Base-by-base conservation (phyloP, 352 stramenopile genomes). In the Pythium aristosporum region DNA sequence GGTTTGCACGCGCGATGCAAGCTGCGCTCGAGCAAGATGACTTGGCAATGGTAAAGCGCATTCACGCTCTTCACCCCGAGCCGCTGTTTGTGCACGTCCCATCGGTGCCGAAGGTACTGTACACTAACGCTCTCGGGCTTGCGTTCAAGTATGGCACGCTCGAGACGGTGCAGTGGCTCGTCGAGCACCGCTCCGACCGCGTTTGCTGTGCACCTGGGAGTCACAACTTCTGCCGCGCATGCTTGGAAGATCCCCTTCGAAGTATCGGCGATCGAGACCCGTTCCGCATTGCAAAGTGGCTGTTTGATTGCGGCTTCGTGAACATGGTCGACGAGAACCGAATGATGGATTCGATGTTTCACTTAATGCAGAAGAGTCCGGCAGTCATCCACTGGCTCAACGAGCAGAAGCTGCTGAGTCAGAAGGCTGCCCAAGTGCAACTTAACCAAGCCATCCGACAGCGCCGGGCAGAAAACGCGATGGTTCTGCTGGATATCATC, bases 11-110 rank as follows among this genome's bases (percentile, higher is more conserved):
- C 37, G 52, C 37, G 23, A 32, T 59, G 52, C 52, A 49, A 16
- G 41, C 37, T 37, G 52, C 52, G 52, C 52, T 59, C 37, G 37
- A 59, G 52, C 36, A 15, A 1, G 52, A 59, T 37, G 52, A 59
- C 18, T 39, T 59, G 4, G 52, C 34, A 1, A 59, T 59, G 37
- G 32, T 46, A 6, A n/a, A 30, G 34, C 12, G 21, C 36, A 16
- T 48, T 30, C 52, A 58, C 52, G 32, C 34, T 25, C 23, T 49
- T 15, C 34, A 58, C 37, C 34, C 32, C 8, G 21, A 12, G 36
- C 52, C 52, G 12, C 52, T 58, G 12, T 36, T 16, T 21, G 36
- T 58, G n/a, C 36, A 34, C 34, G 34, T 47, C 5, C 37, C 32
- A 16, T 13, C 32, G 28, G 32, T 13, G 8, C 50, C 30, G 16